Base-by-base conservation (phyloP, 164 flowering plant genomes). In the Stephania yunnanensis region DNA sequence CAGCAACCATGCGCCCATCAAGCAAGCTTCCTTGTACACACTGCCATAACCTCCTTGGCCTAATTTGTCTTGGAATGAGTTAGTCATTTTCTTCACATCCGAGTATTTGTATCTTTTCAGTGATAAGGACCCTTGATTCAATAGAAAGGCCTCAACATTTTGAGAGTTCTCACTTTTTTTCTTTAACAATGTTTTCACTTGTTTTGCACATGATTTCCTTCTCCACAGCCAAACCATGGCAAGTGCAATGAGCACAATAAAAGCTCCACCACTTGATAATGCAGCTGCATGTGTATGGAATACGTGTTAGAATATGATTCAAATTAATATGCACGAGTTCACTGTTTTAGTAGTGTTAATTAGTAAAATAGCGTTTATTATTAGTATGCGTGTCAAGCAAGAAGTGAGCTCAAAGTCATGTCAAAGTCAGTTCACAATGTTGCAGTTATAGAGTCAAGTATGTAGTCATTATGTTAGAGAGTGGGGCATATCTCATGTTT, bases 1-100 rank as follows among this genome's bases (percentile, higher is more conserved):
- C 82, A 17, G 88, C 87, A 1, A 86, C 86, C 4, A 70, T 71
- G 22, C 74, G 70, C 1, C 88, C 86, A 73, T 80, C 78, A 8
- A 3, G 63, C 29, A 85, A 77, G 70, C 80, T 77, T 46, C 91
- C 91, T 78, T 84, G 73, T 67, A 88, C 0, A 88, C 91, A 19
- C 73, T 10, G 3, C 86, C 91, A 79, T 74, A 88, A 6, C 85
- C 89, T 71, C 88, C 90, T 80, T 83, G 69, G 10, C 89, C 87
- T 46, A 86, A 36, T 74, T 84, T 82, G 5, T 80, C 76, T 46
- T 77, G 73, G 71, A 86, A 85, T 46, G 79, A 79, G 6, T 76
- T 75, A 6, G 87, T 85, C 70, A 86, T 85, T 64, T 74, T 86
- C 75, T 80, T 82, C 12, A 84, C 22, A 6, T 86, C 81, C 4